Base-by-base conservation (phyloP, 2,329 filamentous ascomycete species). In the Alternaria metachromatica region DNA sequence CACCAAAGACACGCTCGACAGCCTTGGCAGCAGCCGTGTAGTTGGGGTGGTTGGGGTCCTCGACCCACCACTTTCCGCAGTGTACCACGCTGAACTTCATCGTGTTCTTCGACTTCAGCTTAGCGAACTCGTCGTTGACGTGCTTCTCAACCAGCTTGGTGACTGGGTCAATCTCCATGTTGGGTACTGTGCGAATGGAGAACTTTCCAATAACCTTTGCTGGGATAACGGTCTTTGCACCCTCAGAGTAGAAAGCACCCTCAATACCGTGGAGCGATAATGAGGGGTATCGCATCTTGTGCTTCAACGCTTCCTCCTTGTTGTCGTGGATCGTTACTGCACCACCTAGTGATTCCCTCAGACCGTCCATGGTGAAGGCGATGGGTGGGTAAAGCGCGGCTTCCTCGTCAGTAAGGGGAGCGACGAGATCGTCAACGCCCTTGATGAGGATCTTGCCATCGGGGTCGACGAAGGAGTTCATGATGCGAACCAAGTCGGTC, bases 131-230 rank as follows among this genome's bases (percentile, higher is more conserved):
- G 69, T 92, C 89, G 77, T 95, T 87, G 68, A 98, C 87, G 80
- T 94, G 92, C 80, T 92, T 90, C 84, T 89, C 92, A 46, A 99
- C 95, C 48, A 91, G 86, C 78, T 89, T 87, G 83, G 97, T 96
- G 76, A 97, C 96, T 77, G 90, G 89, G 60, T 93, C 90, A 73
- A 93, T 93, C 80, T 97, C 92, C 96, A 99, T 99, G 84, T 99
- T 89, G 57, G 96, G 96, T 21, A 99, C 96, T 37, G 94, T 98
- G 72, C 96, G 90, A 83, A 99, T 97, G 55, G 93, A 97, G 86
- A 99, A 99, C 85, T 99, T 99, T 83, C 96, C 96, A 76, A 91
- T 92, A 62, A 99, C 96, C 86, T 97, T 97, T 76, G 96, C 95
- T 4, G 96, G 96, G 74, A 99, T 99, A 75, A 99, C 96, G 1